Base-by-base conservation (phyloP, 2,329 filamentous ascomycete species). In the Penicillium hesseltinei region DNA sequence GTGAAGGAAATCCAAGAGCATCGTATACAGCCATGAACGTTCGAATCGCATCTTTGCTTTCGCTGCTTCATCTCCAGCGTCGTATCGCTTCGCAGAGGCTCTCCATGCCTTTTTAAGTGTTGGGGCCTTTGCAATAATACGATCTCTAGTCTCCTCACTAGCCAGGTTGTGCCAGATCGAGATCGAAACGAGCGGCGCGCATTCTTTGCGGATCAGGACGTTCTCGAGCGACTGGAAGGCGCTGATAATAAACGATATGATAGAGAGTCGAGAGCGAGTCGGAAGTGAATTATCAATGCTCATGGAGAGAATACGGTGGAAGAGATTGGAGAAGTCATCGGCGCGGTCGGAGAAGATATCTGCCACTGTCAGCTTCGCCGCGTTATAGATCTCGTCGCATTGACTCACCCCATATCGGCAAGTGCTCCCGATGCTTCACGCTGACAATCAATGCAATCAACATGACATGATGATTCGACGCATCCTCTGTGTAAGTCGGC, bases 141-240 rank as follows among this genome's bases (percentile, higher is more conserved):
- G 79, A 54, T 96, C 90, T 64, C 91, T 85, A 61, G 87, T 84
- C 57, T 83, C 82, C 35, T 95, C 91, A 56, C 84, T 89, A 31
- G 90, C 89, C 38, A 99, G 78, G 70, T 96, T 95, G 69, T 97
- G 91, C 94, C 94, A 99, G 67, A 94, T 91, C 1, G 90, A 88
- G 66, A 99, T 96, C 13, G 92, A 94, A 21, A 99, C 93, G 51
- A 99, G 80, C 2, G 95, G 91, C 7, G 93, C 94, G 75, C 94
- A 97, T 79, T 99, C 94, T 74, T 97, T 97, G 61, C 94, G 88
- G 49, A 99, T 90, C 55, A 96, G 84, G 38, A 85, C 84, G 71
- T 87, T 92, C 73, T 99, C 95, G 33, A 99, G 81, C 46, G 92
- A 97, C 74, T 97, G 92, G 71, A 97, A 99, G 36, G 93, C 90